These are phyloP conservation scores for Cadophora sp. DNA, from an alignment of 2,329 filamentous ascomycete genomes.

Conservation along the genomic window DNA sequence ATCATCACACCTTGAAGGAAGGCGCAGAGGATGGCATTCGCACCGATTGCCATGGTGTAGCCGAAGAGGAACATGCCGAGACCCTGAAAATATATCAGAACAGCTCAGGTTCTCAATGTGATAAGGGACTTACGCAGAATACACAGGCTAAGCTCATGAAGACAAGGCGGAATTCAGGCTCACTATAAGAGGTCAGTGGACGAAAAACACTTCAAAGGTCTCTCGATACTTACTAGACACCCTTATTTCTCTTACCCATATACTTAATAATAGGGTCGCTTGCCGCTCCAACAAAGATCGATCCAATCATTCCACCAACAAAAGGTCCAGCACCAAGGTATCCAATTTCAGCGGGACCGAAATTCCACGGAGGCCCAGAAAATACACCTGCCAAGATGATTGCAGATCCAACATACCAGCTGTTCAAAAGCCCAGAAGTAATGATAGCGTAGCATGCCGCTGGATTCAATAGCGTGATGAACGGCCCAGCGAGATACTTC, in stretches of 20 bases:
- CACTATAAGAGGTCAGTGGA: conserved; percentile 28
- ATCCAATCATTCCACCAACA: conserved; percentile 47
- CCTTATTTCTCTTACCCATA: conserved; percentile 18
- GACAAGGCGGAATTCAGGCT: conserved; percentile 57
- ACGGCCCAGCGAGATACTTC: conserved; percentile 20
- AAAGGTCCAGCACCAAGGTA: conserved; percentile 50
- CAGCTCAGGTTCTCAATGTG: not conserved
- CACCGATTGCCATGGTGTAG: conserved; percentile 45
- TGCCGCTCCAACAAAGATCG: conserved; percentile 42
- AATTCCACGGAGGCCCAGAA: conserved; percentile 53
- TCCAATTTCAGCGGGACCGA: conserved; percentile 49
- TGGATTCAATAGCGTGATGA: conserved; percentile 42
- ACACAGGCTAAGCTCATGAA: conserved; percentile 44
- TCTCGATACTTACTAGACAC: conserved; percentile 14
- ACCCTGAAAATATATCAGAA: not conserved
- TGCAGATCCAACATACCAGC: conserved; percentile 51
- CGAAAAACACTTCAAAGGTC: not conserved
- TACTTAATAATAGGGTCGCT: conserved; percentile 45
- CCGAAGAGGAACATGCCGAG: conserved; percentile 46
- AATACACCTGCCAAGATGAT: conserved; percentile 55
- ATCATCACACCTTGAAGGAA: conserved; percentile 41
- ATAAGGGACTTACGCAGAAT: conserved; percentile 36
- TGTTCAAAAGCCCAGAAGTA: conserved; percentile 50
- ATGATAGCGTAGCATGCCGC: conserved; percentile 58
- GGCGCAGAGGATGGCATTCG: conserved; percentile 23